These are phyloP conservation scores for Penicillium paneum DNA, from an alignment of 2,329 filamentous ascomycete species.

Conservation along the genomic window DNA sequence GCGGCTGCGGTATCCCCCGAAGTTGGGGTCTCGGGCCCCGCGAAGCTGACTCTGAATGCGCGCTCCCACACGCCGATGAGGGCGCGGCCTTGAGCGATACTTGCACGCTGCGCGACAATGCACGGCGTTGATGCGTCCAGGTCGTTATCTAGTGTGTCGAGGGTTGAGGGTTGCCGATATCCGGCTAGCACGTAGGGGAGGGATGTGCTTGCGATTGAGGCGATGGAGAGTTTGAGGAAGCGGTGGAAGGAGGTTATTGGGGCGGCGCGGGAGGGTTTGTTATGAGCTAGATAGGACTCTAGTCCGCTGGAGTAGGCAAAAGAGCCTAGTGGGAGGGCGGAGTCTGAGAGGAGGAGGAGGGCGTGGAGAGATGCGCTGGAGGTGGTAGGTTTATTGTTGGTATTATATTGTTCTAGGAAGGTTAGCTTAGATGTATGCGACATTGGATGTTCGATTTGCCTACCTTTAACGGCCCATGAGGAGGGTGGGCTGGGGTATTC, in stretches of 20 bases:
- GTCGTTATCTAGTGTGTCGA: constrained; percentile 59
- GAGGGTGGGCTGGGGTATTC: constrained; percentile 18
- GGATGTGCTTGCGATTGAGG: constrained; percentile 57
- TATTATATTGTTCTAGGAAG: constrained; percentile 1
- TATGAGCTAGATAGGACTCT: constrained; percentile 62
- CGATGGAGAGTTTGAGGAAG: constrained; percentile 57
- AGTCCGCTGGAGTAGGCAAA: constrained; percentile 65
- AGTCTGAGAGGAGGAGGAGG: constrained; percentile 61
- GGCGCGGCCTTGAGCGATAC: constrained; percentile 59
- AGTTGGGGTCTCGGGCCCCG: constrained; percentile 5
- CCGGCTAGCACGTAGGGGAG: constrained; percentile 59
- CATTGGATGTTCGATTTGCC: not conserved
- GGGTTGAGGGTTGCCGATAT: constrained; percentile 48
- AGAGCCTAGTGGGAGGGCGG: constrained; percentile 61
- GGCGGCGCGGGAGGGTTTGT: constrained; percentile 40
- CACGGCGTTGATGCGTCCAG: constrained; percentile 62
- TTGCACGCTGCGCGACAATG: constrained; percentile 60
- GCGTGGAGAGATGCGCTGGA: constrained; percentile 44
- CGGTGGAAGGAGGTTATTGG: constrained; percentile 48
- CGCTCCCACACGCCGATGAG: constrained; percentile 60
- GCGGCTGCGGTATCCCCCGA: constrained; percentile 21
- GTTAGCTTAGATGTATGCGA: constrained; percentile 4
- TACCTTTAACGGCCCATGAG: constrained; percentile 15
- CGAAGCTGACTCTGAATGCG: constrained; percentile 44
- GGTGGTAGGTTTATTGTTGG: constrained; percentile 8